Conservation (phyloP, 257 asterid species). For the Solanum ossicruentum region DNA sequence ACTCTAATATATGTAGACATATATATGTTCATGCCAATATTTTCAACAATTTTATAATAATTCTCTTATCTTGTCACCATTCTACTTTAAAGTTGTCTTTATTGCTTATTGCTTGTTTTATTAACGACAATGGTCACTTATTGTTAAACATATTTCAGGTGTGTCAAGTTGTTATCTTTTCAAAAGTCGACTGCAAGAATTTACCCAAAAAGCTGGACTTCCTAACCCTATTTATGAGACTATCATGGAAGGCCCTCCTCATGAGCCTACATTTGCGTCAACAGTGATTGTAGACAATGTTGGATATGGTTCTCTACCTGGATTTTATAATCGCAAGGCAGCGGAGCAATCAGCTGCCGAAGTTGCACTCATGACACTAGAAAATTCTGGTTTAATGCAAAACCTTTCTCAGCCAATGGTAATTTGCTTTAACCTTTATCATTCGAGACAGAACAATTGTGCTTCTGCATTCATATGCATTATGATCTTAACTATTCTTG, state of each 20-base stretch:
- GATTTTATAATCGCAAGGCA: conserved; percentile 84
- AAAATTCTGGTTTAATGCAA: conserved; percentile 20
- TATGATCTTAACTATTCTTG: neutral
- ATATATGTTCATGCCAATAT: neutral
- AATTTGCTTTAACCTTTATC: conserved; percentile 1
- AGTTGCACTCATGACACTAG: conserved; percentile 70
- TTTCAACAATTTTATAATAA: neutral
- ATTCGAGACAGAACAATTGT: neutral
- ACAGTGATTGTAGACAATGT: conserved; percentile 45
- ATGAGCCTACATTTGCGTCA: conserved; percentile 71
- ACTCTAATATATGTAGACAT: neutral
- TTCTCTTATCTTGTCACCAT: neutral
- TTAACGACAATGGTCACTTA: neutral
- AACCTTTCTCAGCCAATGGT: conserved; percentile 76
- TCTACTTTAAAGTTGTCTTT: neutral
- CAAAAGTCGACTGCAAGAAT: conserved; percentile 91
- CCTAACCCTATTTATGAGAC: conserved; percentile 71
- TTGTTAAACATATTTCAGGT: conserved; percentile 26
- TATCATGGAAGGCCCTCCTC: conserved; percentile 82
- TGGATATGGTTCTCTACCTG: conserved; percentile 81
- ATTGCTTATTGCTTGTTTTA: neutral
- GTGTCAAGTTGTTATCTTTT: conserved; percentile 69
- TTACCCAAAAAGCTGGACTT: conserved; percentile 71
- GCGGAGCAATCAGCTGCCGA: conserved; percentile 99
- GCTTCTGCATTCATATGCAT: neutral